Evolutionary conservation across 352 stramenopile species (phyloP), one percentile per base, ranked within the genome.

Genomic region (Phytopythium vexans): DNA sequence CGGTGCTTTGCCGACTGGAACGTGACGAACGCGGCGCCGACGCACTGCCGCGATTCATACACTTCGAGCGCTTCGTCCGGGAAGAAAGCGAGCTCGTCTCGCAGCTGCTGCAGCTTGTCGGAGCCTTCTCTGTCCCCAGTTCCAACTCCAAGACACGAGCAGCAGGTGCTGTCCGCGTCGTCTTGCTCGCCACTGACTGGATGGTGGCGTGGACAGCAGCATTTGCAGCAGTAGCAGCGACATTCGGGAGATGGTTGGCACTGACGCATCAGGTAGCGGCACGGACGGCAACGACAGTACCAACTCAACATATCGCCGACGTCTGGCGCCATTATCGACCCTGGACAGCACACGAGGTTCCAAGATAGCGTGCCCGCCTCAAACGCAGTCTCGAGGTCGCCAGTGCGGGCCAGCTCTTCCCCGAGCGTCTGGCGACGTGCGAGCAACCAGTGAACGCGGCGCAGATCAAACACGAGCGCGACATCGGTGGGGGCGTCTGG

Each of bases 51-150:
- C 37, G 83, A 68, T 8, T 60, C 55, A 58, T 90, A 92, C 36
- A 87, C 58, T 6, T 76, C 63, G 15, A 90, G 53, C 8, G 74
- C 74, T 47, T 89, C 72, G 60, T 88, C 79, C 0, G 79, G 79
- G 37, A 88, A 86, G 35, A 88, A 88, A 51, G 88, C 77, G 45
- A 90, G 74, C 54, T 90, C 67, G 44, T 90, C 77, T 8, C 72
- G 64, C 5, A 90, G 60, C n/a, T 64, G 60, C 16, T 73, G 54
- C 42, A 75, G 61, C 34, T 66, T 52, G 6, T 52, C 48, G 2
- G 47, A 58, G 1, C 60, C 52, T 1, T 51, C 33, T 6, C 50
- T 56, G 36, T 74, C 53, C 27, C 69, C 44, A 21, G 68, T 69
- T 51, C 70, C 54, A 31, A 63, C 60, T 72, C 8, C 6, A 9